A percentile compares a stretch with the other conserved stretches of the same genome.
Evolutionary conservation across 139 green algal species (phyloP).

Genomic region (Spirogloea muscicola): DNA sequence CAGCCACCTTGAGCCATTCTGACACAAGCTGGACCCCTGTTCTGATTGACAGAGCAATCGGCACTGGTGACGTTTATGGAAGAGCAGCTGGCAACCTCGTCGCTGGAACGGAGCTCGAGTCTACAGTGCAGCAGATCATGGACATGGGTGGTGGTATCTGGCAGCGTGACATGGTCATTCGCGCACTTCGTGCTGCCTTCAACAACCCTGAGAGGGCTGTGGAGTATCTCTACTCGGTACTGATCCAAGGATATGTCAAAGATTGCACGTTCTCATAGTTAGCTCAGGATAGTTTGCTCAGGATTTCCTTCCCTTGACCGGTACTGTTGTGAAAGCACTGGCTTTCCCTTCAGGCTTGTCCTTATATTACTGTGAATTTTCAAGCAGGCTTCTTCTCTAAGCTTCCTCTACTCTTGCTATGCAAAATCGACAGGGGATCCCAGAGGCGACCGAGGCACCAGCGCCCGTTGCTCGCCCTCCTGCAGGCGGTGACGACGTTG

Average conservation of each 20-base stretch:
- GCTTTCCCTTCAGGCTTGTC: too few relatives aligned
- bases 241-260: background rate
- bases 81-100: slow-evolving; percentile 67
- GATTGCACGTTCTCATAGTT: background rate
- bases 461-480: slow-evolving; percentile 30
- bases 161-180: slow-evolving; percentile 48
- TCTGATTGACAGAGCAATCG: too few relatives aligned
- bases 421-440: slow-evolving; percentile 63
- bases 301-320: background rate
- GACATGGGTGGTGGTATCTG: slow-evolving; percentile 87
- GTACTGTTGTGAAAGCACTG: background rate
- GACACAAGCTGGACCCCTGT: too few relatives aligned
- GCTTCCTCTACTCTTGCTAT: too few relatives aligned
- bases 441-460: slow-evolving; percentile 45
- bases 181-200: slow-evolving; percentile 91
- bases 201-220: slow-evolving; percentile 99
- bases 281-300: background rate
- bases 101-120: slow-evolving; percentile 65
- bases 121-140: slow-evolving; percentile 69
- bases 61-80: slow-evolving; percentile 33
- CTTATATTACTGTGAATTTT: too few relatives aligned
- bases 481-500: slow-evolving; percentile 20
- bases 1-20: too few relatives aligned
- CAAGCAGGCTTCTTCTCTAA: too few relatives aligned
- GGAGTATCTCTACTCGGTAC: slow-evolving; percentile 92